Conservation (phyloP, 1,284 basidiomycete genomes). For the Trichosporon inkin region DNA sequence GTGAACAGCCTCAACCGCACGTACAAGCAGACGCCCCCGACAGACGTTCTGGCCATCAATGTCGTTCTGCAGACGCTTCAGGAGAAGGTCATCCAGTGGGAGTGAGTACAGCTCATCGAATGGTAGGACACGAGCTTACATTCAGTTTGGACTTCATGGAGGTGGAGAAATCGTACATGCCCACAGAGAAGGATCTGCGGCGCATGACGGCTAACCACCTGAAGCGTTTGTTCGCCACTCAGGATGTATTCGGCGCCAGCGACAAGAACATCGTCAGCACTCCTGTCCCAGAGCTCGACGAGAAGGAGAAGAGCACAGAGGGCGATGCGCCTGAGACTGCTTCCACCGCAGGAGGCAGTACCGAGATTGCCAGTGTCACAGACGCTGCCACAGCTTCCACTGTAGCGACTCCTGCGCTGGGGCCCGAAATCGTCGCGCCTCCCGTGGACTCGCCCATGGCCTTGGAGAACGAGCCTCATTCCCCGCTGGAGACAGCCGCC, state of each 20-base stretch:
- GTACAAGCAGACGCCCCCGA: slow-evolving; percentile 73
- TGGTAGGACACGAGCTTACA: slow-evolving; percentile 7
- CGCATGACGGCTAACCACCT: slow-evolving; percentile 51
- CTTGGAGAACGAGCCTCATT: not conserved
- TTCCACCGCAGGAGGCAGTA: not conserved
- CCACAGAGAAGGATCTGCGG: slow-evolving; percentile 49
- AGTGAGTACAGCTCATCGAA: slow-evolving; percentile 43
- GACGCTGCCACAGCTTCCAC: not conserved
- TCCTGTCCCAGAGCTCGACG: slow-evolving; percentile 73
- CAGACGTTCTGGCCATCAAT: slow-evolving; percentile 84
- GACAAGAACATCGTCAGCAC: slow-evolving; percentile 51
- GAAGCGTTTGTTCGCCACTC: slow-evolving; percentile 55
- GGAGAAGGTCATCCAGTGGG: slow-evolving; percentile 95
- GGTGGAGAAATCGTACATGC: slow-evolving; percentile 54
- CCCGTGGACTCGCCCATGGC: slow-evolving; percentile 12
- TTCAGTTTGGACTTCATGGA: slow-evolving; percentile 53
- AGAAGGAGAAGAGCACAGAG: slow-evolving; percentile 48
- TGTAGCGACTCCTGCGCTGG: not conserved
- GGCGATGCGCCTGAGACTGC: not conserved
- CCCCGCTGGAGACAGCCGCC: not conserved
- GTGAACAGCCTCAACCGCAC: slow-evolving; percentile 68
- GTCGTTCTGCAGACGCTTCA: slow-evolving; percentile 80
- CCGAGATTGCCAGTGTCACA: not conserved
- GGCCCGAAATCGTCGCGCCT: not conserved
- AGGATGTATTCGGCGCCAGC: slow-evolving; percentile 47